These are phyloP conservation scores for Colletotrichum tabaci DNA, from an alignment of 2,329 filamentous ascomycete genomes.

Conservation along the genomic window DNA sequence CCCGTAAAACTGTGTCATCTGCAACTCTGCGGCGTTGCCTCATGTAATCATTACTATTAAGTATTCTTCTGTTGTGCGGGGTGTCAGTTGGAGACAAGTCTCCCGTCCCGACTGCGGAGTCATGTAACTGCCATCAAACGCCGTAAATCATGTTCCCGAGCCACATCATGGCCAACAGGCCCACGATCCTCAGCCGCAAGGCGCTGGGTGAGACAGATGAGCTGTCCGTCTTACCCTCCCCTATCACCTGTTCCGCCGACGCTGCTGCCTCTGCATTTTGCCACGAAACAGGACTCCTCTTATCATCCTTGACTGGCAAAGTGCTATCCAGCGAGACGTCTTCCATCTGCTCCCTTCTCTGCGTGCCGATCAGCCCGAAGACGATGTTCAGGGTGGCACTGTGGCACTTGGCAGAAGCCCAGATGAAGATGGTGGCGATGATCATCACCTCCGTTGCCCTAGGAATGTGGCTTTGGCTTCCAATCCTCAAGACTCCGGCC, in stretches of 20 bases:
- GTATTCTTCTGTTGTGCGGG: slow-evolving; percentile 1
- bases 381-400: slow-evolving; percentile 25
- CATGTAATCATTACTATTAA: slow-evolving; percentile 28
- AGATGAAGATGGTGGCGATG: slow-evolving; percentile 47
- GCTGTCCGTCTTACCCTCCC: not conserved
- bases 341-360: slow-evolving; percentile 11
- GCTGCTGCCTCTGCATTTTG: slow-evolving; percentile 19
- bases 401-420: slow-evolving; percentile 34
- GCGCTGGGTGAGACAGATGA: slow-evolving; percentile 8
- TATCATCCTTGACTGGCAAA: slow-evolving; percentile 28
- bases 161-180: slow-evolving; percentile 37
- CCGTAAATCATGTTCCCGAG: slow-evolving; percentile 40
- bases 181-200: slow-evolving; percentile 25
- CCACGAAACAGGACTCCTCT: slow-evolving; percentile 32
- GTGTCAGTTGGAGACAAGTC: not conserved
- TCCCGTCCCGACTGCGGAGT: not conserved
- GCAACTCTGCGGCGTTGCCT: slow-evolving; percentile 11
- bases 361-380: slow-evolving; percentile 19
- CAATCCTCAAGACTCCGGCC: slow-evolving; percentile 60
- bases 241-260: slow-evolving; percentile 13
- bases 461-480: slow-evolving; percentile 14
- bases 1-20: slow-evolving; percentile 3
- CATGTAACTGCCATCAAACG: slow-evolving; percentile 20
- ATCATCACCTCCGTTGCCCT: slow-evolving; percentile 43
- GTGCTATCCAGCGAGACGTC: slow-evolving; percentile 20